Percentiles rank a stretch among this genome's conserved stretches.
Evolutionary conservation across 2,329 filamentous ascomycete species (phyloP).

Genomic region (Calonectria pseudoreteaudii): DNA sequence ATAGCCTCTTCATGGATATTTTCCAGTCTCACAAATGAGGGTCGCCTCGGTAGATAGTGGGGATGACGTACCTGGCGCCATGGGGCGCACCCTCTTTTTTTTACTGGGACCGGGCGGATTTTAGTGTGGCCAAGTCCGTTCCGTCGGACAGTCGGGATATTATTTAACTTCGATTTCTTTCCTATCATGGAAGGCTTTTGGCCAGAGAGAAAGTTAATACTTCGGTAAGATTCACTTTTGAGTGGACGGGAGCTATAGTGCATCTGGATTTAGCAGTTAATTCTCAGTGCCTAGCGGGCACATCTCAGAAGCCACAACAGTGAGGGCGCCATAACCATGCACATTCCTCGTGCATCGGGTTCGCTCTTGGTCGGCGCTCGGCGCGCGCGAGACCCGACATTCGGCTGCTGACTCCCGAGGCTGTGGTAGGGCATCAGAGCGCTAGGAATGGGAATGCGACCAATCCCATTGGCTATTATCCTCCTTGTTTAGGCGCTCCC

Average conservation of each 20-base stretch:
- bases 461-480: background rate
- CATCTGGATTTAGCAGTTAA: background rate
- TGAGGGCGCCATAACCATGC: background rate
- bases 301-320: background rate
- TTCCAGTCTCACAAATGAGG: background rate
- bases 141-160: background rate
- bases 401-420: background rate
- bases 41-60: background rate
- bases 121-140: background rate
- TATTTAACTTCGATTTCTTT: background rate
- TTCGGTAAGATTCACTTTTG: background rate
- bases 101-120: background rate
- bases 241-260: background rate
- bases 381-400: background rate
- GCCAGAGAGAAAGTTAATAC: background rate
- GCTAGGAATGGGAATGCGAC: background rate
- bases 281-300: background rate
- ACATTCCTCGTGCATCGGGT: background rate
- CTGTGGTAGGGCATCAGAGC: background rate
- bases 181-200: background rate
- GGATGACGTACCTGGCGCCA: background rate
- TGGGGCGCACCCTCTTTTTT: background rate
- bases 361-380: background rate
- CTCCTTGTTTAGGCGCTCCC: background rate
- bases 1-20: conserved; percentile 3